A percentile compares a stretch with the other conserved stretches of the same genome.
Conservation (phyloP, 2,329 filamentous ascomycete species). For the Aspergillus sojae region DNA sequence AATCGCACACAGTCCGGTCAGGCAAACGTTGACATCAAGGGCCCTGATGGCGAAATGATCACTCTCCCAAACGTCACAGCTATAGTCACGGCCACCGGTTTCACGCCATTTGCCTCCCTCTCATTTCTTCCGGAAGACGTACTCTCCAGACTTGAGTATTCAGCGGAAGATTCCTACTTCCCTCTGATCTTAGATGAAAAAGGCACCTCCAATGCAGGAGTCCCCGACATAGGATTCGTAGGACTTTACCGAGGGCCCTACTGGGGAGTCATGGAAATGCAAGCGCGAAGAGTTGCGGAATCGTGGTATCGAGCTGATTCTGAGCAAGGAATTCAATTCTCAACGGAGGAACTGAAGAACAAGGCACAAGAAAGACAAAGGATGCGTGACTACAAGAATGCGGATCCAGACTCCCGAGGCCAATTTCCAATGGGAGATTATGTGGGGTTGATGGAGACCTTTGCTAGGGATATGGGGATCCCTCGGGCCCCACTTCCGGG, state of each 20-base stretch:
- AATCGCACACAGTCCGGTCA: conserved; percentile 4
- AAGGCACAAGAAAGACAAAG: conserved; percentile 27
- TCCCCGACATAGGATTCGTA: conserved; percentile 73
- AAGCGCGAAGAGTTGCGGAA: conserved; percentile 68
- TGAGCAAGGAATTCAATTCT: not conserved
- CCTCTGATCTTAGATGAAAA: conserved; percentile 70
- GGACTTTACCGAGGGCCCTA: conserved; percentile 84
- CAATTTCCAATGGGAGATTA: conserved; percentile 89
- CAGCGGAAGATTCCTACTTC: conserved; percentile 56
- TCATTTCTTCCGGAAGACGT: conserved; percentile 64
- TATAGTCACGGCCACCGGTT: conserved; percentile 76
- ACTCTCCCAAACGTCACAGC: conserved; percentile 63
- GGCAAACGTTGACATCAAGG: conserved; percentile 40
- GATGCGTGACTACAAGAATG: conserved; percentile 26
- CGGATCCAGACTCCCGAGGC: conserved; percentile 38
- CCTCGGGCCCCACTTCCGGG: conserved; percentile 42
- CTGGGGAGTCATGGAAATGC: conserved; percentile 88
- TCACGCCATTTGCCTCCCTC: conserved; percentile 65
- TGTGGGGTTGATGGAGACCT: conserved; percentile 72
- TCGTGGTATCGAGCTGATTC: conserved; percentile 54
- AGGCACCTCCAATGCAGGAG: conserved; percentile 61
- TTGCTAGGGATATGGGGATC: conserved; percentile 63
- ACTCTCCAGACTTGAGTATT: conserved; percentile 60
- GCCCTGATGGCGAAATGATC: conserved; percentile 37
- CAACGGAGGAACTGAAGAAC: conserved; percentile 23